Base-by-base conservation (phyloP, 2,329 filamentous ascomycete species). In the Venturia oleaginea region DNA sequence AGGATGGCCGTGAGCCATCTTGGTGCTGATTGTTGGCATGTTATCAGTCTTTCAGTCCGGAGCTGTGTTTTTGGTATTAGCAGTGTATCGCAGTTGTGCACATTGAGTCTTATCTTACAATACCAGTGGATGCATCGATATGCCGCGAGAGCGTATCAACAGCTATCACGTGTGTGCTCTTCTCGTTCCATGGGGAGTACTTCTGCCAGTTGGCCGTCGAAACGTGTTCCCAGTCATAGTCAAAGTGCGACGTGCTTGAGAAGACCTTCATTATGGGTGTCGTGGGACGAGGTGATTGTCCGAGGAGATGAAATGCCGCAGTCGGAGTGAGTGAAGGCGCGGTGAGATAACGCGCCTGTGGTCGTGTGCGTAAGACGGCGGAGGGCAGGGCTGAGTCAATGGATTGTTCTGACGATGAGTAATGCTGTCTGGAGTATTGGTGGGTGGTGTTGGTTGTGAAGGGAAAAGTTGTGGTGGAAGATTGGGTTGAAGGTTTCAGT, bases 141-240 rank as follows among this genome's bases (percentile, higher is more conserved):
- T 76, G 76, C 68, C 94, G 90, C 63, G 86, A 88, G 71, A 99
- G 78, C 17, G 93, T 97, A 79, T 99, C 94, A 72, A 97, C 94
- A 69, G 91, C 92, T 69, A 95, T 86, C 69, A 99, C 94, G 77
- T 99, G 94, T 48, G 92, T 91, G n/a, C 90, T 92, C 79, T 96
- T 94, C 76, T 97, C 90, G 81, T 99, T 99, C 93, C 94, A 97
- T 24, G 93, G 93, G 72, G 91, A 95, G 79, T 99, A 99, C 78
- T 99, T 99, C 71, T 87, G 89, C 94, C 94, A 99, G 83, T 99
- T 99, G 75, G 90, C 92, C 17, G 91, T 92, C 32, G 92, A 96
- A 42, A 99, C 94, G 77, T 97, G 93, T 73, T 96, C 91, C 94
- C 94, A 99, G 57, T 93, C 96, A 83, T 99, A 99, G 80, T 96